These are phyloP conservation scores for Hyphodiscus sp. DNA, from an alignment of 2,329 filamentous ascomycete species.

Conservation along the genomic window DNA sequence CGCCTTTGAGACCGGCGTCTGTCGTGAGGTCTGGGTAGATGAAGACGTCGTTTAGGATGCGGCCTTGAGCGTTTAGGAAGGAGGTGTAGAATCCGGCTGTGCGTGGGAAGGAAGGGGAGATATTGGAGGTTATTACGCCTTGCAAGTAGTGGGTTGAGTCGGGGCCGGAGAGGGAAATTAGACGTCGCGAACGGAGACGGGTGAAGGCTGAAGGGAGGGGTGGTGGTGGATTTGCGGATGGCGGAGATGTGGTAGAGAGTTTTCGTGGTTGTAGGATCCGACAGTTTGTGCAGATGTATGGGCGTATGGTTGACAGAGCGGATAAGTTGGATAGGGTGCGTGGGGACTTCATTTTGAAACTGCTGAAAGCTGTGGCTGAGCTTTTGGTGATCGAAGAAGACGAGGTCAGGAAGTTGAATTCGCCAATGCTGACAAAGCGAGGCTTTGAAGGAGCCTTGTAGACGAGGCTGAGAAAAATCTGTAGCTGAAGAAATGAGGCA, in stretches of 20 bases:
- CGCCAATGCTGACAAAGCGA: neutral
- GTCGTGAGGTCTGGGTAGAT: slow-evolving; percentile 54
- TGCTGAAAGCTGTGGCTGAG: neutral
- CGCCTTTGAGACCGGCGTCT: neutral
- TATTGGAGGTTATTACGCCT: slow-evolving; percentile 73
- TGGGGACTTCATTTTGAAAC: slow-evolving; percentile 17
- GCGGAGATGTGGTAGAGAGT: slow-evolving; percentile 4
- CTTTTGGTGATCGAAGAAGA: neutral
- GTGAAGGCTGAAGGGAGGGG: slow-evolving; percentile 44
- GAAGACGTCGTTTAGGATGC: slow-evolving; percentile 84
- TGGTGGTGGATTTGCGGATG: slow-evolving; percentile 28
- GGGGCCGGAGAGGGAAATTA: slow-evolving; percentile 72
- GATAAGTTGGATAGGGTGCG: slow-evolving; percentile 4
- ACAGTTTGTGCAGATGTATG: slow-evolving; percentile 23
- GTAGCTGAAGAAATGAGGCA: no score
- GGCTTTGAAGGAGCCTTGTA: slow-evolving; percentile 15
- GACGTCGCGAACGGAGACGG: slow-evolving; percentile 62
- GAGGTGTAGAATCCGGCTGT: slow-evolving; percentile 64
- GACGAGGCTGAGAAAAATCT: neutral
- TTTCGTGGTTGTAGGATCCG: slow-evolving; percentile 6
- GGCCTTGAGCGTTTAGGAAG: slow-evolving; percentile 79
- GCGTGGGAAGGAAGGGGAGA: slow-evolving; percentile 35
- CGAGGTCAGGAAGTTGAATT: neutral
- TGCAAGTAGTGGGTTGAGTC: slow-evolving; percentile 84
- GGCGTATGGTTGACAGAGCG: slow-evolving; percentile 1